Evolutionary conservation across 257 asterid species (phyloP), one percentile per base, ranked within the genome.

Genomic region (Solanum tarijense): DNA sequence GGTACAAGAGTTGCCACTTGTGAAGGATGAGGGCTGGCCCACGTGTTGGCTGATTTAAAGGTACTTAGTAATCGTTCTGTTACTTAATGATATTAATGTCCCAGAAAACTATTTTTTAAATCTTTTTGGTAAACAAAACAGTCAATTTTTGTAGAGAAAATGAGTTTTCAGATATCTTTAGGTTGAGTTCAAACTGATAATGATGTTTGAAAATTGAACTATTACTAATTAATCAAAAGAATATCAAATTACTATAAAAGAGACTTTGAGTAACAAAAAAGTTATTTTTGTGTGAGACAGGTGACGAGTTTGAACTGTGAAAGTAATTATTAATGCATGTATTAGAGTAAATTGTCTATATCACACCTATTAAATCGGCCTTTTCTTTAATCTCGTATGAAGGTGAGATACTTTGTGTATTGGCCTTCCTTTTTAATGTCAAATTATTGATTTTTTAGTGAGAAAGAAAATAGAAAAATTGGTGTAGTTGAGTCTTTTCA

Each of bases 221-320:
- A 18, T 48, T 23, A 75, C 18, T 35, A 74, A 35, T 76, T n/a
- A 76, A 38, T 25, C 20, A 39, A 81, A 81, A 81, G 10, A 79
- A 27, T 43, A 16, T 41, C 4, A 78, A 16, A 43, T 81, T 66
- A 66, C 13, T 2, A 16, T 25, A 25, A 11, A 32, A 12, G 35
- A 25, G 20, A 66, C 1, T 12, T 65, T 5, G 3, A n/a, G 13
- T 9, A 62, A 62, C 13, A 6, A 25, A 11, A 25, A 66, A 12
- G 0, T 6, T 69, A 0, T 69, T 29, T 69, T 69, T 0, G 2
- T 7, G 11, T 69, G 6, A 14, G 2, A 0, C 6, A 69, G 1
- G 0, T 27, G 2, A 13, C 0, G 3, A 69, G 0, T 29, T 69
- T 14, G 5, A 29, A 6, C 0, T 6, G 2, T 29, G 1, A 29